These are phyloP conservation scores for Lipomyces starkeyi DNA, from an alignment of 805 yeast species.

Conservation along the genomic window DNA sequence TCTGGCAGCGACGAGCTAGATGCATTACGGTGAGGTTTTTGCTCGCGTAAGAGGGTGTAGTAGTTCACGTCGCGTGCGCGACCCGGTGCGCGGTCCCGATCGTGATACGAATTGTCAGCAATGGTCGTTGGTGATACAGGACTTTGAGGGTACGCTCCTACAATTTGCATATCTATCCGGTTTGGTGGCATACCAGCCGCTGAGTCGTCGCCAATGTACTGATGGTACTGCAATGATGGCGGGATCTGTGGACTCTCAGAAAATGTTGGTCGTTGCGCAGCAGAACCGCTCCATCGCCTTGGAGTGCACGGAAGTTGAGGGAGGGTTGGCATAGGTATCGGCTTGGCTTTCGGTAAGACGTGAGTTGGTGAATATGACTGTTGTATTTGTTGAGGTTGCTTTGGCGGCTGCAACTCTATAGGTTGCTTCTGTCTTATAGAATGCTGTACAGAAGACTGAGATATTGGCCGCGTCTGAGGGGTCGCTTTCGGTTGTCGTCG, in stretches of 20 bases:
- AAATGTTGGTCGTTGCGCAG: not conserved
- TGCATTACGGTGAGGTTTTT: not conserved
- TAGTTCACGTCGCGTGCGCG: not conserved
- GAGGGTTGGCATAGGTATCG: not conserved
- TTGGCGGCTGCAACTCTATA: not conserved
- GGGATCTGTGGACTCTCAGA: not conserved
- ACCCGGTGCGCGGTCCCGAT: not conserved
- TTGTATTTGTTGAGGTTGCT: not conserved
- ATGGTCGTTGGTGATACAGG: not conserved
- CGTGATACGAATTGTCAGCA: not conserved
- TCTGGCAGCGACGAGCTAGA: not conserved
- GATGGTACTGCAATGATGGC: not conserved
- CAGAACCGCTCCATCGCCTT: conserved; percentile 1
- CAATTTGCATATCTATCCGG: not conserved
- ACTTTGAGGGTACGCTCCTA: not conserved
- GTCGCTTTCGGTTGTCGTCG: not conserved
- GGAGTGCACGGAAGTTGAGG: not conserved
- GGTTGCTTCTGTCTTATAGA: not conserved
- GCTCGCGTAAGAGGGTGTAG: not conserved
- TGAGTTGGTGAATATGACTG: not conserved
- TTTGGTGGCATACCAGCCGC: not conserved
- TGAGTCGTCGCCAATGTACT: not conserved
- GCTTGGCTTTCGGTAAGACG: not conserved
- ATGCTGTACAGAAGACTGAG: not conserved
- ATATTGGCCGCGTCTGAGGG: not conserved